A percentile compares a stretch with the other conserved stretches of the same genome.
These are phyloP conservation scores for Boletellus ananas DNA, from an alignment of 768 basidiomycete genomes.

Conservation along the genomic window DNA sequence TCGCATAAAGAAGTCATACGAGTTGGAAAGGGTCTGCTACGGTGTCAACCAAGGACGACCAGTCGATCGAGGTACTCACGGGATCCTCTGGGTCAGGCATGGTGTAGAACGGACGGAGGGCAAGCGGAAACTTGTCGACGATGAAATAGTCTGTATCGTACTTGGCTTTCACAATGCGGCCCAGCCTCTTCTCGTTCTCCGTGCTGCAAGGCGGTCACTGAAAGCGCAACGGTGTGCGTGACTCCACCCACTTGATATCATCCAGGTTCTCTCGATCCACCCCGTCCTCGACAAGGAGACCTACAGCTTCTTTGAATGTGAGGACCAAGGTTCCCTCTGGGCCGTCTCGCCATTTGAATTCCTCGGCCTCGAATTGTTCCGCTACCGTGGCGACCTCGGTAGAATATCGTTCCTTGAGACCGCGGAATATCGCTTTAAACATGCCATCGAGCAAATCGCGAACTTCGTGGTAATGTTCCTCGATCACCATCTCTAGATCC, in stretches of 20 bases:
- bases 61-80: conserved; percentile 41
- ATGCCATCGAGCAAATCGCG: conserved; percentile 88
- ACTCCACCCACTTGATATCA: conserved; percentile 73
- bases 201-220: conserved; percentile 53
- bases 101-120: conserved; percentile 96
- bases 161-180: conserved; percentile 84
- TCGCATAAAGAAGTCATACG: conserved; percentile 99
- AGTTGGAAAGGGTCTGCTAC: conserved; percentile 82
- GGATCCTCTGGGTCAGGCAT: conserved; percentile 96
- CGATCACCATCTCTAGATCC: conserved; percentile 98
- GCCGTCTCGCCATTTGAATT: conserved; percentile 83
- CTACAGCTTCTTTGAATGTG: conserved; percentile 83
- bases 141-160: conserved; percentile 99
- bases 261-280: conserved; percentile 74
- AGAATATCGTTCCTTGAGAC: conserved; percentile 68
- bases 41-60: not conserved
- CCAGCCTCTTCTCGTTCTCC: conserved; percentile 91
- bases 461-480: conserved; percentile 98
- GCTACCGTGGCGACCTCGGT: conserved; percentile 80
- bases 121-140: conserved; percentile 97
- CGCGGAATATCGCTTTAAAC: conserved; percentile 82
- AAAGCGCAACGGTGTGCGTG: not conserved
- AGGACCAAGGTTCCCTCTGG: conserved; percentile 75
- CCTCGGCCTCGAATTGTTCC: conserved; percentile 91
- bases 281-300: conserved; percentile 83